phyloP scores from a whole-genome alignment of 108 stramenopile genomes.

The Bacterosira constricta region DNA sequence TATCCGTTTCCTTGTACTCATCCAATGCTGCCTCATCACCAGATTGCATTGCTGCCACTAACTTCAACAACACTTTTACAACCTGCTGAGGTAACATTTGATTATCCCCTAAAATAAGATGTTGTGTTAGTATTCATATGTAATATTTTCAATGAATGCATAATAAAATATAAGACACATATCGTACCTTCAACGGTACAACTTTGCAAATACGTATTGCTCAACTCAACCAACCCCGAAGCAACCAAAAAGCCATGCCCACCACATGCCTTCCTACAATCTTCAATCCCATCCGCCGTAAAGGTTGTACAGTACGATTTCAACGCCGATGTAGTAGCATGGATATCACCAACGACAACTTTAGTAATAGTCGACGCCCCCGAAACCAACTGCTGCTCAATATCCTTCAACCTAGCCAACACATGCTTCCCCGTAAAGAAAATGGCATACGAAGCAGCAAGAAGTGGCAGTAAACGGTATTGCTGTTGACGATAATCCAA shows the following conservation, averaged over 20 bases:
- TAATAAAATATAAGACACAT: too few relatives aligned
- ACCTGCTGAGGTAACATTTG: slow-evolving; percentile 93
- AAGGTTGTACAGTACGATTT: slow-evolving; percentile 92
- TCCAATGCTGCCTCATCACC: slow-evolving; percentile 15
- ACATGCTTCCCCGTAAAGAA: slow-evolving; percentile 87
- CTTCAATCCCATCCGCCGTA: slow-evolving; percentile 94
- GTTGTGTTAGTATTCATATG: too few relatives aligned
- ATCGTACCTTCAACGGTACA: slow-evolving; percentile 95
- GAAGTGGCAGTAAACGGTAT: slow-evolving; percentile 89
- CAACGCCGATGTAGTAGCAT: slow-evolving; percentile 90
- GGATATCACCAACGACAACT: slow-evolving; percentile 81
- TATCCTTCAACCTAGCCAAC: slow-evolving; percentile 59
- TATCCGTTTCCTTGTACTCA: slow-evolving; percentile 44
- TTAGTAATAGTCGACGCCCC: slow-evolving; percentile 63
- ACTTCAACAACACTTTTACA: slow-evolving; percentile 82
- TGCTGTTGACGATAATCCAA: slow-evolving; percentile 96
- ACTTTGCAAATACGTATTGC: slow-evolving; percentile 89
- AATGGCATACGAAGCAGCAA: slow-evolving; percentile 90
- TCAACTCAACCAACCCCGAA: slow-evolving; percentile 92
- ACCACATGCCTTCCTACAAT: slow-evolving; percentile 94
- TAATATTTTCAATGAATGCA: too few relatives aligned
- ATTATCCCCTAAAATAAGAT: too few relatives aligned
- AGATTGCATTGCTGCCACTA: slow-evolving; percentile 67
- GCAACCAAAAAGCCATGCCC: slow-evolving; percentile 92
- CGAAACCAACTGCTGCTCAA: slow-evolving; percentile 72